Conservation (phyloP, 148 eudicot species). For the Rheum nobile region DNA sequence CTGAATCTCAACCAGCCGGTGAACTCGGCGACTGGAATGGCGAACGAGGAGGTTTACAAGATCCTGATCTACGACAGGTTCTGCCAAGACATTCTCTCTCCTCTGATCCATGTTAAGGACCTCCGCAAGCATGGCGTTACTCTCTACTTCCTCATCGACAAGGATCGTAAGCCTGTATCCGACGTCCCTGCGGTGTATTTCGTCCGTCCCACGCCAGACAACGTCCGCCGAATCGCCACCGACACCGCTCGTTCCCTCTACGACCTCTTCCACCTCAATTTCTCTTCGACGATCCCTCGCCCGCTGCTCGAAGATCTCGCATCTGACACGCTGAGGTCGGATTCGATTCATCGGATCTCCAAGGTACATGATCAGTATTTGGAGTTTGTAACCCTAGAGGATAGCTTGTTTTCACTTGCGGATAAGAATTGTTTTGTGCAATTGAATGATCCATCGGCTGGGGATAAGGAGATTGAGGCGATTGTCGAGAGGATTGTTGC, state of each 20-base stretch:
- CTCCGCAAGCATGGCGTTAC: slow-evolving; percentile 94
- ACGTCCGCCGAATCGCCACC: slow-evolving; percentile 47
- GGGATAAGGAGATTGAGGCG: slow-evolving; percentile 73
- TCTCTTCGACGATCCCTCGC: slow-evolving; percentile 78
- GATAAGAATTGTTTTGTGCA: slow-evolving; percentile 64
- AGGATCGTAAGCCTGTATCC: slow-evolving; percentile 67
- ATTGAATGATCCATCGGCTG: slow-evolving; percentile 82
- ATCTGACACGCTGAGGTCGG: slow-evolving; percentile 41
- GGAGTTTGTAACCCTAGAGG: slow-evolving; percentile 91
- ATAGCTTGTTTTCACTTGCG: slow-evolving; percentile 68
- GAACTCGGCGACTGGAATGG: slow-evolving; percentile 45
- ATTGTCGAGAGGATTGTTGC: slow-evolving; percentile 57
- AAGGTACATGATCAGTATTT: slow-evolving; percentile 94
- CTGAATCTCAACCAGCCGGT: slow-evolving; percentile 88
- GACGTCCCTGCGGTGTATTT: slow-evolving; percentile 96
- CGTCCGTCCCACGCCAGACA: slow-evolving; percentile 43
- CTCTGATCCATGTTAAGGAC: slow-evolving; percentile 88
- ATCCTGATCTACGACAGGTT: slow-evolving; percentile 82
- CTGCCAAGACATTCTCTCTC: slow-evolving; percentile 80
- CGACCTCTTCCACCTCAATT: slow-evolving; percentile 80
- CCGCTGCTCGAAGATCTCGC: slow-evolving; percentile 80
- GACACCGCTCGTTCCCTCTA: slow-evolving; percentile 58
- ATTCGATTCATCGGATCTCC: slow-evolving; percentile 49
- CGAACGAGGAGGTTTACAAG: slow-evolving; percentile 89
- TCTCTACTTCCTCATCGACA: slow-evolving; percentile 76